phyloP scores from a whole-genome alignment of 495 filamentous ascomycete species.

The Sordaria brevicollis region DNA sequence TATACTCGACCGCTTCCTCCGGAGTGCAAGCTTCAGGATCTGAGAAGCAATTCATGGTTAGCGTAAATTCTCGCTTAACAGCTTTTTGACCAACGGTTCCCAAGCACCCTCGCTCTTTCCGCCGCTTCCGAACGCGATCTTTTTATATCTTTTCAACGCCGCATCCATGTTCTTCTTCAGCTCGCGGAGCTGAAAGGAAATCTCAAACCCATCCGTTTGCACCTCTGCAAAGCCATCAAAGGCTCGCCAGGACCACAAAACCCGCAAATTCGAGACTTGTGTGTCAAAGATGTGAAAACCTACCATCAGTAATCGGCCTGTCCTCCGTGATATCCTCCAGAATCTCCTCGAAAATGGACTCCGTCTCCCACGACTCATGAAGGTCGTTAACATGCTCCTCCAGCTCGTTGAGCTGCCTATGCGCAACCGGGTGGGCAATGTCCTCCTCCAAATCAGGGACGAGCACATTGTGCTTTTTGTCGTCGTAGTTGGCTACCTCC shows the following conservation, averaged over 20 bases:
- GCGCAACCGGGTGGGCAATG: constrained; percentile 20
- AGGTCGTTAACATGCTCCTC: constrained; percentile 54
- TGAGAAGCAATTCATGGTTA: constrained; percentile 1
- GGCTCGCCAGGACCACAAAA: neutral
- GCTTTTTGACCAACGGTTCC: neutral
- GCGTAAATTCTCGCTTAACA: neutral
- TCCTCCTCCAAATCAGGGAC: constrained; percentile 59
- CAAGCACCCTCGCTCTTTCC: constrained; percentile 5
- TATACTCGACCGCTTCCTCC: constrained; percentile 59
- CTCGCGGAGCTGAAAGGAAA: neutral
- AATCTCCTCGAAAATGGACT: constrained; percentile 59
- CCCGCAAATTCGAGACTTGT: neutral
- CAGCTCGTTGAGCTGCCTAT: constrained; percentile 29
- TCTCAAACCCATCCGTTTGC: neutral
- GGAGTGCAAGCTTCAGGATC: constrained; percentile 55
- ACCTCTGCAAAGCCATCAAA: neutral
- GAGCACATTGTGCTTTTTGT: constrained; percentile 56
- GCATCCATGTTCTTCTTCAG: neutral
- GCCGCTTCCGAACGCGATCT: neutral
- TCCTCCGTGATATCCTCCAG: constrained; percentile 55
- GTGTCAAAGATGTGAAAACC: constrained; percentile 12
- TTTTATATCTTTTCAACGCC: neutral
- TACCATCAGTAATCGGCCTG: constrained; percentile 47
- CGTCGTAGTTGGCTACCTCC: constrained; percentile 80
- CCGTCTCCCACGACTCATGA: constrained; percentile 50